Conservation (phyloP, 306 rosid species). For the Fragaria ananassa region DNA sequence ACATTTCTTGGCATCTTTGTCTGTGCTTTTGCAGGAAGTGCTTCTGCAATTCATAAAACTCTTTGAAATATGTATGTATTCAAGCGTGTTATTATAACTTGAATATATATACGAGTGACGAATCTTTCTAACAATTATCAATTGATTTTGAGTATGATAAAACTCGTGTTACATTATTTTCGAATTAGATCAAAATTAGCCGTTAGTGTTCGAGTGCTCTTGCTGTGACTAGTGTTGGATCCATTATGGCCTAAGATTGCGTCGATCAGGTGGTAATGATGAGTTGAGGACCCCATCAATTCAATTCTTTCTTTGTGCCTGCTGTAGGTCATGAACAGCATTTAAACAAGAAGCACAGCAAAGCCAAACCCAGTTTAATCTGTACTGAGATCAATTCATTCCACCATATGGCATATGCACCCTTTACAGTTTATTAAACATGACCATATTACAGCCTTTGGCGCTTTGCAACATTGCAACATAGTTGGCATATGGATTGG, state of each 20-base stretch:
- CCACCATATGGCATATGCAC: neutral
- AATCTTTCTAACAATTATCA: neutral
- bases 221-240: conserved; percentile 38
- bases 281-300: conserved; percentile 26
- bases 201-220: neutral
- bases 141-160: neutral
- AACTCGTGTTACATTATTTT: neutral
- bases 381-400: neutral
- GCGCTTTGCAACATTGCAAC: neutral
- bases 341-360: neutral
- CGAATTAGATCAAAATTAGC: neutral
- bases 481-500: neutral
- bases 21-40: neutral
- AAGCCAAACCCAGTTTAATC: neutral
- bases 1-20: conserved; percentile 1
- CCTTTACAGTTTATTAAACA: neutral
- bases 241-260: conserved; percentile 43
- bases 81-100: neutral
- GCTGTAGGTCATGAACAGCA: conserved; percentile 23
- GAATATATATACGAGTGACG: neutral
- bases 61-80: neutral
- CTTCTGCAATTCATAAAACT: neutral
- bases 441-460: neutral
- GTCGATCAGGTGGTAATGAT: conserved; percentile 52
- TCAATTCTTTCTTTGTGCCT: conserved; percentile 8